Percentiles rank a stretch among this genome's conserved stretches.
These are phyloP conservation scores for Psilocybe subaeruginosa DNA, from an alignment of 768 basidiomycete species.

Conservation along the genomic window DNA sequence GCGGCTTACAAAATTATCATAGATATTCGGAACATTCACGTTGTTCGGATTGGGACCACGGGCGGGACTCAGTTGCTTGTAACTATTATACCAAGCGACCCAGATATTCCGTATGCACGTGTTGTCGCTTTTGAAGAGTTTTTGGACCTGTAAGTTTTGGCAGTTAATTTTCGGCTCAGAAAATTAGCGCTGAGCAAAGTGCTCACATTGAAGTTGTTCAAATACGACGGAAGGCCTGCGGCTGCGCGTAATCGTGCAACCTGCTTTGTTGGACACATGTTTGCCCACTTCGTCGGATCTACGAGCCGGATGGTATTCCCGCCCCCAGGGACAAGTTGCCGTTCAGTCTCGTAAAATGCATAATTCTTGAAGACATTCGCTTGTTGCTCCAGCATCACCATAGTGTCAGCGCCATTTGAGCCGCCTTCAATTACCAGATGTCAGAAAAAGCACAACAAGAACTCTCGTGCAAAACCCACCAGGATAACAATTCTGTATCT, in stretches of 20 bases:
- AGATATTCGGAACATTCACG: conserved; percentile 7
- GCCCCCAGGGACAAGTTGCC: neutral
- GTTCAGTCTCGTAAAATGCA: conserved; percentile 3
- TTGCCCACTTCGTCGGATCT: conserved; percentile 7
- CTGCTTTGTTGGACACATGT: conserved; percentile 10
- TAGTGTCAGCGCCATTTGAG: conserved; percentile 3
- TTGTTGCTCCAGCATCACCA: conserved; percentile 10
- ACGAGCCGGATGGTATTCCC: conserved; percentile 2
- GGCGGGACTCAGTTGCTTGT: conserved; percentile 1
- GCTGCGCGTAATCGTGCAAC: conserved; percentile 9
- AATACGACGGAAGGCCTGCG: conserved; percentile 2
- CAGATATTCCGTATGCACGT: conserved; percentile 7
- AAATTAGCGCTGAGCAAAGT: neutral
- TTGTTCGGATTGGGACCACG: conserved; percentile 1
- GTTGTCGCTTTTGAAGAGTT: conserved; percentile 4
- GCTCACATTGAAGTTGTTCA: conserved; percentile 7
- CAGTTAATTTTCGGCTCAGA: neutral
- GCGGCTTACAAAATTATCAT: conserved; percentile 7
- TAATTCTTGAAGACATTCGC: conserved; percentile 10
- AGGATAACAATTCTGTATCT: conserved; percentile 10
- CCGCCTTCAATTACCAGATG: neutral
- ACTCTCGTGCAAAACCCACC: neutral
- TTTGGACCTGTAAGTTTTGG: neutral
- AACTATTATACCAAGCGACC: conserved; percentile 6
- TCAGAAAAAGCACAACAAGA: neutral